These are phyloP conservation scores for Adansonia madagascariensis DNA, from an alignment of 441 rosid genomes.

Conservation along the genomic window DNA sequence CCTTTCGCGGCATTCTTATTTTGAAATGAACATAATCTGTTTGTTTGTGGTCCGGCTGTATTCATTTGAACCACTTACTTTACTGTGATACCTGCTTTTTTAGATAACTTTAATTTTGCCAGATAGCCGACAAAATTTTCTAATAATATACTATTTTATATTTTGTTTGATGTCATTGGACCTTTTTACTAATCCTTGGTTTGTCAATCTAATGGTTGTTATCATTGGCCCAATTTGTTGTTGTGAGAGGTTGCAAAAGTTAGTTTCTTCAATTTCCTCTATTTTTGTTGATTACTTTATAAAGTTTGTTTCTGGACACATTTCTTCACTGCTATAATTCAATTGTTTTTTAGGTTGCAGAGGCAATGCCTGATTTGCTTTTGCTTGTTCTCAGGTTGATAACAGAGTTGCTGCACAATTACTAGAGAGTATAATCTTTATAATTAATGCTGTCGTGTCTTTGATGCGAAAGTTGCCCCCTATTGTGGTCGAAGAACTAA, in stretches of 20 bases:
- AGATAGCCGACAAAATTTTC: background rate
- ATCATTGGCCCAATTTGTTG: background rate
- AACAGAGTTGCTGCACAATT: conserved; percentile 81
- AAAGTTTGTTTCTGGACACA: background rate
- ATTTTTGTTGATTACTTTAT: background rate
- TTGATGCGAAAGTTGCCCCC: conserved; percentile 82
- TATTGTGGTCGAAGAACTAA: conserved; percentile 83
- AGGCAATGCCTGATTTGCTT: conserved; percentile 33
- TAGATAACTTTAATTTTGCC: background rate
- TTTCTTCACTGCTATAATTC: background rate
- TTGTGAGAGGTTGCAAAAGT: background rate
- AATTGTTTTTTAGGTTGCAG: background rate
- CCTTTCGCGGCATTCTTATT: conserved; percentile 3
- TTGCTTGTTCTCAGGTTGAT: conserved; percentile 70
- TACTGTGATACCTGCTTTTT: background rate
- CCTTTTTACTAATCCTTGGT: background rate
- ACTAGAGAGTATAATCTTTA: conserved; percentile 92
- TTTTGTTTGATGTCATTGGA: background rate
- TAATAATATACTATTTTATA: background rate
- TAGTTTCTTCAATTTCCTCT: background rate
- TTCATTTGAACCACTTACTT: background rate
- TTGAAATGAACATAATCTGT: background rate
- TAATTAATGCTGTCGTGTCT: conserved; percentile 87
- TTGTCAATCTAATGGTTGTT: background rate
- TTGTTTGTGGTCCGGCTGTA: background rate